Evolutionary conservation across 179 eudicot species (phyloP).

Genomic region (Spinacia oleracea): DNA sequence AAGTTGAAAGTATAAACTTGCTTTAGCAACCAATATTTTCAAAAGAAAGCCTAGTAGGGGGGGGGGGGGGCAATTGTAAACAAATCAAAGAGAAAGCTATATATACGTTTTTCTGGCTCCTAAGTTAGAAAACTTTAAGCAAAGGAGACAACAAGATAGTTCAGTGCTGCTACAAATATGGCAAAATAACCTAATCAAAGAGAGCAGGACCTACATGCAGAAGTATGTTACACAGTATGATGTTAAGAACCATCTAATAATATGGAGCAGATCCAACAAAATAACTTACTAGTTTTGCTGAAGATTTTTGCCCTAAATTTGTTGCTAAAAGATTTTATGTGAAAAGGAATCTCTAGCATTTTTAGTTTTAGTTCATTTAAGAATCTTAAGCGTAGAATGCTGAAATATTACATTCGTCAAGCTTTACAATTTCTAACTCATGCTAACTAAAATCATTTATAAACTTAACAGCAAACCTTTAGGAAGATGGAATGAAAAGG

Average conservation of each 20-base stretch:
- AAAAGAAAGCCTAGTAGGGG: neutral
- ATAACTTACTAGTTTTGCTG: neutral
- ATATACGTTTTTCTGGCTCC: neutral
- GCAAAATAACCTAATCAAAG: conserved; percentile 1
- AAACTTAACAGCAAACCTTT: neutral
- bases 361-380: neutral
- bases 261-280: neutral
- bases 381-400: neutral
- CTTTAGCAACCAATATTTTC: neutral
- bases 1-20: no score
- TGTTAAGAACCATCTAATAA: neutral
- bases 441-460: neutral
- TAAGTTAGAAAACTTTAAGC: neutral
- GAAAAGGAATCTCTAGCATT: neutral
- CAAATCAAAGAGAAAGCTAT: neutral
- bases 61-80: neutral
- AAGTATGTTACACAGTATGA: no score
- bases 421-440: neutral
- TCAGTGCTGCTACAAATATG: neutral
- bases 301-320: neutral
- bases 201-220: neutral
- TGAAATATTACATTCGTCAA: neutral
- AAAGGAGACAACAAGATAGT: neutral
- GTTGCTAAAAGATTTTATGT: neutral
- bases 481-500: no score